A percentile compares a stretch with the other conserved stretches of the same genome.
These are phyloP conservation scores for Sporisorium scitamineum DNA, from an alignment of 1,284 basidiomycete species.

Conservation along the genomic window DNA sequence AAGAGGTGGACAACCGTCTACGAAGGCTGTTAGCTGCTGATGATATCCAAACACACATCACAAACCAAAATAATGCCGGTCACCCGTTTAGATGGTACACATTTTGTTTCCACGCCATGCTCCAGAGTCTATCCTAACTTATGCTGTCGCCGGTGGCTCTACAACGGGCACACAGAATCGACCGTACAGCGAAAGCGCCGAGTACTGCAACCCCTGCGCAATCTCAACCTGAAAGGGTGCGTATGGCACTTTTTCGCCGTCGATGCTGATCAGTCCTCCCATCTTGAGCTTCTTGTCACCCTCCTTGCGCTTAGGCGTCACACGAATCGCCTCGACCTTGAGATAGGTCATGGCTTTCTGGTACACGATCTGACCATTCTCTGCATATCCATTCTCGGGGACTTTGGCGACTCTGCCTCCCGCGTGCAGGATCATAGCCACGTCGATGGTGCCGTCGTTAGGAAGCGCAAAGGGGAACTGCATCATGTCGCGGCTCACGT, in stretches of 20 bases:
- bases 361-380: conserved; percentile 57
- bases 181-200: conserved; percentile 49
- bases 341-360: conserved; percentile 57
- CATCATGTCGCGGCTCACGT: conserved; percentile 63
- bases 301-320: conserved; percentile 53
- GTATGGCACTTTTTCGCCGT: conserved; percentile 86
- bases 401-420: conserved; percentile 59
- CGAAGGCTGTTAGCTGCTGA: too few relatives aligned
- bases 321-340: conserved; percentile 64
- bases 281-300: conserved; percentile 53
- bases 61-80: neutral
- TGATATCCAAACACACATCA: too few relatives aligned
- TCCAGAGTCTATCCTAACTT: neutral
- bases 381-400: conserved; percentile 52
- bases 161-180: conserved; percentile 43
- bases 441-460: conserved; percentile 60
- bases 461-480: conserved; percentile 66
- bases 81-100: neutral
- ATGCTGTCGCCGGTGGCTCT: conserved; percentile 27
- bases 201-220: conserved; percentile 38
- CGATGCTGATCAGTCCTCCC: conserved; percentile 71
- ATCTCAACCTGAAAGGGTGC: conserved; percentile 86
- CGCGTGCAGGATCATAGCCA: conserved; percentile 56
- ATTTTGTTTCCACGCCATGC: neutral
- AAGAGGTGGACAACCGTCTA: neutral